Evolutionary conservation across 2,329 filamentous ascomycete genomes (phyloP), one percentile per base, ranked within the genome.

Genomic region (Colletotrichum aenigma): DNA sequence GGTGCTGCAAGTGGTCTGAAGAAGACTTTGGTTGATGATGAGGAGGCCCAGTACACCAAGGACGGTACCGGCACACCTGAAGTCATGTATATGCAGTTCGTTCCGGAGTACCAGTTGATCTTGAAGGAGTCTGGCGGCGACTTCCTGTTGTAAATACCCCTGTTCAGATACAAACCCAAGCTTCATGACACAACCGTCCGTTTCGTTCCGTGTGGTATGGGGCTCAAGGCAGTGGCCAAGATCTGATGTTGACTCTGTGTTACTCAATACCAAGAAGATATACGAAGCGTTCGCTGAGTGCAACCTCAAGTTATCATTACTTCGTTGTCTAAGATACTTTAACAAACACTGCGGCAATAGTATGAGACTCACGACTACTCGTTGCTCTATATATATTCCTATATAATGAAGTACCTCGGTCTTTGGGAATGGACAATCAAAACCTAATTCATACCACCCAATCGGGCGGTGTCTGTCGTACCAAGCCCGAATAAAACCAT

Each of bases 21-120:
- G 12, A 87, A 86, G 79, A 80, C 80, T 13, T 36, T 86, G 34
- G 85, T 88, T 55, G 83, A 81, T 32, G 84, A 87, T 43, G 84
- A 86, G 66, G 86, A 87, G 78, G 86, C 85, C 1, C 79, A 81
- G 18, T 85, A 85, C 65, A 79, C 78, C 10, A 81, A 81, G 71
- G 66, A 76, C 4, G 78, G 80, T 1, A 79, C 78, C 0, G 80
- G 79, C 4, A 81, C 78, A 2, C 79, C 79, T 1, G 78, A 79
- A 55, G 80, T 80, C 16, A 84, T 83, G 82, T 84, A 83, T 68
- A 83, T 83, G 83, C 81, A 83, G 77, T 84, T 84, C 38, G 76
- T 76, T 16, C 82, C 83, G 0, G 82, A 84, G 77, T 84, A 83
- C 64, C 78, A 82, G 56, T 28, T 79, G 43, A 77, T 82, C 3